Evolutionary conservation across 495 filamentous ascomycete genomes (phyloP).

Genomic region (Oidiodendron maius): DNA sequence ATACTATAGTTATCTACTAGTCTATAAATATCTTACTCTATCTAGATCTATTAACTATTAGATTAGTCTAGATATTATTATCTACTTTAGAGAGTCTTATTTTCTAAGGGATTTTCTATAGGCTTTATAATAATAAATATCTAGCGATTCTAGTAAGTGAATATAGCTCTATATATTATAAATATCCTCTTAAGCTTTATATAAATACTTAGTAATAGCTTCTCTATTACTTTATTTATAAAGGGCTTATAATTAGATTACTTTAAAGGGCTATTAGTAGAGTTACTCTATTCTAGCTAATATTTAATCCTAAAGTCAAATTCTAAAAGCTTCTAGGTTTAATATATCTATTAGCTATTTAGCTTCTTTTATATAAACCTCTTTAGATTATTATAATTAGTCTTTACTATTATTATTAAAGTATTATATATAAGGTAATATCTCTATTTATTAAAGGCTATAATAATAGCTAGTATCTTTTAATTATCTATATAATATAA

Average conservation of each 20-base stretch:
- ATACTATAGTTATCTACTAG: background rate
- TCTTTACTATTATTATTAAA: background rate
- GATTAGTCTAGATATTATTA: too few species aligned
- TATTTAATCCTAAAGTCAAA: slow-evolving; percentile 2
- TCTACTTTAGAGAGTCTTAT: background rate
- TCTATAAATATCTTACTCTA: background rate
- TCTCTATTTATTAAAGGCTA: background rate
- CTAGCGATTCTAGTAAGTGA: background rate
- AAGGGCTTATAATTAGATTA: too few species aligned
- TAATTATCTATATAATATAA: background rate
- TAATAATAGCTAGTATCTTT: background rate
- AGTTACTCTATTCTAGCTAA: background rate
- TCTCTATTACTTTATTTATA: too few species aligned
- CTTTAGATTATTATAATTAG: background rate
- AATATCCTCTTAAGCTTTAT: background rate
- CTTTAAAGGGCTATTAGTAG: background rate
- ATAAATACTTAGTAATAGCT: background rate
- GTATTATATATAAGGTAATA: background rate
- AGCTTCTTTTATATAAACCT: background rate
- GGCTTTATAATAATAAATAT: background rate
- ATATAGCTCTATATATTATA: background rate
- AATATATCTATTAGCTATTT: background rate
- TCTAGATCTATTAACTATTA: too few species aligned
- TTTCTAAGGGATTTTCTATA: background rate
- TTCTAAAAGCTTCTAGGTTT: background rate